Percentiles rank a stretch among this genome's conserved stretches.
These are phyloP conservation scores for Candida anglica DNA, from an alignment of 805 yeast genomes.

Conservation along the genomic window DNA sequence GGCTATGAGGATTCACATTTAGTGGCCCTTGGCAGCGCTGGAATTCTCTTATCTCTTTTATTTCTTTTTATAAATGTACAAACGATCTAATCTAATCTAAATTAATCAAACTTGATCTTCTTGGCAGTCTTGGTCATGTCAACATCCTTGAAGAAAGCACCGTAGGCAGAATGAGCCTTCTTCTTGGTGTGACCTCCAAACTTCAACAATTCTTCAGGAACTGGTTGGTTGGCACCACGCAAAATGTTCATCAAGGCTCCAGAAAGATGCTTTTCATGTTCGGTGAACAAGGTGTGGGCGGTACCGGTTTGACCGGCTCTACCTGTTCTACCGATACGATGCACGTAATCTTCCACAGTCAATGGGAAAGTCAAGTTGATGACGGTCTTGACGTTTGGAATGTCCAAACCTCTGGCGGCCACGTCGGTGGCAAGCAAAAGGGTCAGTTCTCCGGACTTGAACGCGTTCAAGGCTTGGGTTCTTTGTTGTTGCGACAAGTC, in stretches of 20 bases:
- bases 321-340: conserved; percentile 96
- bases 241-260: conserved; percentile 92
- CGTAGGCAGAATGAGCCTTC: conserved; percentile 97
- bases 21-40: no score
- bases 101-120: conserved; percentile 79
- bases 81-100: no score
- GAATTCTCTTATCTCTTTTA: no score
- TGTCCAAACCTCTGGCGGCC: conserved; percentile 96
- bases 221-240: conserved; percentile 91
- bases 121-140: conserved; percentile 81
- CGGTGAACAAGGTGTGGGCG: conserved; percentile 94
- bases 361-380: conserved; percentile 94
- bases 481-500: conserved; percentile 91
- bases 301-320: conserved; percentile 95
- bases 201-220: conserved; percentile 90
- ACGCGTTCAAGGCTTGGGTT: conserved; percentile 77
- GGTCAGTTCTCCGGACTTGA: conserved; percentile 74
- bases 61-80: no score
- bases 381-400: conserved; percentile 94
- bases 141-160: conserved; percentile 93
- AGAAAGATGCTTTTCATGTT: conserved; percentile 91
- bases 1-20: no score
- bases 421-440: conserved; percentile 95
- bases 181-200: conserved; percentile 98
- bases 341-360: conserved; percentile 95